phyloP scores from a whole-genome alignment of 108 stramenopile genomes.

The Discostella pseudostelligera region DNA sequence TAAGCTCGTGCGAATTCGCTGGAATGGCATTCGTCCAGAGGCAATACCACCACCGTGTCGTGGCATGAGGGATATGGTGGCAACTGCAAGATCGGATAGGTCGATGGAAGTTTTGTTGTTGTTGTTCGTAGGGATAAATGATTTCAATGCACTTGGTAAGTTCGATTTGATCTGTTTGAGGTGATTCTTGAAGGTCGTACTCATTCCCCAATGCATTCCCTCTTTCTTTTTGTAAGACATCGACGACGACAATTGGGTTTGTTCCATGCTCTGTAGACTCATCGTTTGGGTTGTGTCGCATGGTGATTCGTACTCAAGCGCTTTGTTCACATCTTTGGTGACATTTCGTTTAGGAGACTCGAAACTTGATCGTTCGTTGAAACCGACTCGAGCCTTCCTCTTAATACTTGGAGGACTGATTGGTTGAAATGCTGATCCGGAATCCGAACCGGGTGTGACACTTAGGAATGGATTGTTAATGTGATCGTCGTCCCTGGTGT shows the following conservation, averaged over 20 bases:
- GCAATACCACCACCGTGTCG: slow-evolving; percentile 39
- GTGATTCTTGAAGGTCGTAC: slow-evolving; percentile 20
- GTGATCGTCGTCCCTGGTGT: neutral
- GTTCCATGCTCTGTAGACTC: slow-evolving; percentile 8
- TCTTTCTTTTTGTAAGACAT: slow-evolving; percentile 17
- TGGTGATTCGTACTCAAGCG: slow-evolving; percentile 7
- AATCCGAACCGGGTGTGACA: slow-evolving; percentile 2
- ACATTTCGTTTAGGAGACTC: neutral
- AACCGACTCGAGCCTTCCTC: slow-evolving; percentile 8
- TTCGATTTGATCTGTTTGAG: slow-evolving; percentile 32
- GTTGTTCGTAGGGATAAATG: neutral
- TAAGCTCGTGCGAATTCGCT: slow-evolving; percentile 43
- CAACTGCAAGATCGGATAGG: slow-evolving; percentile 39
- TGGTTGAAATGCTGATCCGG: slow-evolving; percentile 9
- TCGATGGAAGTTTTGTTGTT: slow-evolving; percentile 16
- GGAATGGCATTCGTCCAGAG: slow-evolving; percentile 33
- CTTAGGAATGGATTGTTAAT: neutral
- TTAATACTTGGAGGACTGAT: slow-evolving; percentile 32
- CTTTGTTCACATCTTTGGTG: slow-evolving; percentile 11
- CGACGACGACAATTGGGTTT: neutral
- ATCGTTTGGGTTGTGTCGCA: slow-evolving; percentile 27
- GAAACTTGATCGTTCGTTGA: neutral
- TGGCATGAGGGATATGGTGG: slow-evolving; percentile 39
- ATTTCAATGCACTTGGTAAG: slow-evolving; percentile 31
- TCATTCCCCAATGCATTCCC: slow-evolving; percentile 6